Percentiles rank a stretch among this genome's conserved stretches.
Conservation (phyloP, 306 rosid species). For the Psophocarpus tetragonolobus region DNA sequence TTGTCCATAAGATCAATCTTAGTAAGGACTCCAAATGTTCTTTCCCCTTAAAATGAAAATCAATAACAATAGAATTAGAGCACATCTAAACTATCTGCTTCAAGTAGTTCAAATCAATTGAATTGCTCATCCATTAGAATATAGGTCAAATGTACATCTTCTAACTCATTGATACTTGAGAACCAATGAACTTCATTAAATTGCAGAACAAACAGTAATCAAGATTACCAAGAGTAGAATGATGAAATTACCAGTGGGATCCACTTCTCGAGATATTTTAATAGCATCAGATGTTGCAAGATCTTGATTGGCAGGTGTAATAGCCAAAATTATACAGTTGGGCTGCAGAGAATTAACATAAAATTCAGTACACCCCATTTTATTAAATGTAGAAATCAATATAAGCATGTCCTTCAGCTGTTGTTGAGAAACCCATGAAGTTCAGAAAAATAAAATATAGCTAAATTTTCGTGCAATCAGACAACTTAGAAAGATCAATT, state of each 20-base stretch:
- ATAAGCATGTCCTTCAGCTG: background rate
- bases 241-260: constrained; percentile 71
- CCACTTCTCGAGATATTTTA: constrained; percentile 93
- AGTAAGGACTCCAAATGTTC: constrained; percentile 92
- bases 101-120: constrained; percentile 14
- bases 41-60: constrained; percentile 67
- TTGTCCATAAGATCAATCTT: constrained; percentile 99
- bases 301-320: constrained; percentile 99
- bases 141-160: background rate
- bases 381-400: constrained; percentile 4
- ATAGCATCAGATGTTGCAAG: constrained; percentile 98
- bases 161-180: background rate
- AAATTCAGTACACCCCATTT: constrained; percentile 20
- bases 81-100: constrained; percentile 1
- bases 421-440: background rate
- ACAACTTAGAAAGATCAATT: background rate
- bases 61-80: constrained; percentile 5
- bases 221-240: constrained; percentile 19
- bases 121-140: constrained; percentile 11
- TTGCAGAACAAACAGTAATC: constrained; percentile 11
- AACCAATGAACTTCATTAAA: background rate
- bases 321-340: constrained; percentile 88
- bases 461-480: background rate
- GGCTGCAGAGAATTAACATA: constrained; percentile 68
- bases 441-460: background rate